Evolutionary conservation across 495 filamentous ascomycete genomes (phyloP).

Genomic region (Schizothecium vesticola): DNA sequence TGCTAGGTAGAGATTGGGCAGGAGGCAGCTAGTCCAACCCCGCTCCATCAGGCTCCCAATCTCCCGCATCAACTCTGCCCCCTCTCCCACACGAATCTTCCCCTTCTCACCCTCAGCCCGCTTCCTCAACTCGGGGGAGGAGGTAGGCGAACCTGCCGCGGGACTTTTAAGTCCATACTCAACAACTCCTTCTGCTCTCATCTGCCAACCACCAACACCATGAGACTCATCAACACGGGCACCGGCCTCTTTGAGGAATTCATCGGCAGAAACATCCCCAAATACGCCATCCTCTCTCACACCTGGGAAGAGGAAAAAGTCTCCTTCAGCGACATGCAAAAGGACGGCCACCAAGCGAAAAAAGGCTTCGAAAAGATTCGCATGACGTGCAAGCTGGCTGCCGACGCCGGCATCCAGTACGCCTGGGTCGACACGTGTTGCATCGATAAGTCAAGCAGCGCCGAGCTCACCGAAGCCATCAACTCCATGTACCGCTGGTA

Average conservation of each 20-base stretch:
- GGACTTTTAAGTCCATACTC: too few relatives aligned
- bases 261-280: neutral
- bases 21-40: too few relatives aligned
- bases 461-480: neutral
- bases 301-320: neutral
- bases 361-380: neutral
- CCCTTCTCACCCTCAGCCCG: too few relatives aligned
- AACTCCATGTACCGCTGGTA: conserved; percentile 5
- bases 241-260: neutral
- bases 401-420: neutral
- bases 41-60: too few relatives aligned
- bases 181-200: too few relatives aligned
- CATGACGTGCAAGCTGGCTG: neutral
- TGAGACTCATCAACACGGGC: neutral
- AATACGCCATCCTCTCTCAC: neutral
- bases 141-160: too few relatives aligned
- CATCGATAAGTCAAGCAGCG: neutral
- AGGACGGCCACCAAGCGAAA: neutral
- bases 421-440: neutral
- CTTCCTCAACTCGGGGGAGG: too few relatives aligned
- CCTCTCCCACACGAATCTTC: too few relatives aligned
- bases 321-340: neutral
- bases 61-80: too few relatives aligned
- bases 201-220: neutral
- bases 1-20: too few relatives aligned